phyloP scores from a whole-genome alignment of 78 protist genomes.

The Polysphondylium violaceum region DNA sequence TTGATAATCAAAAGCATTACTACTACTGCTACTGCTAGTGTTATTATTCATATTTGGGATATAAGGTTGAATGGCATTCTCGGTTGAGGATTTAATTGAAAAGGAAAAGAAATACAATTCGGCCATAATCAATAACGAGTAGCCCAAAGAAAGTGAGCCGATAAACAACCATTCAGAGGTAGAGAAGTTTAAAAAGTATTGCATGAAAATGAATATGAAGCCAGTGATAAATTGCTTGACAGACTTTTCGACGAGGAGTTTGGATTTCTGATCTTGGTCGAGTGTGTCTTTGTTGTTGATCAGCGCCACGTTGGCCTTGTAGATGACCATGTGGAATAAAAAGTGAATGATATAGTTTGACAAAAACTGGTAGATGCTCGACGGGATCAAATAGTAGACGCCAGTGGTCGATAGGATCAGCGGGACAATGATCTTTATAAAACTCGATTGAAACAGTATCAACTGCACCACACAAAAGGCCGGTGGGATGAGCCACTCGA shows the following conservation, averaged over 20 bases:
- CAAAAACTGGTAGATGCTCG: slow-evolving; percentile 32
- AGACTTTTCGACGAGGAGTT: slow-evolving; percentile 6
- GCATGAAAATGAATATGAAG: slow-evolving; percentile 27
- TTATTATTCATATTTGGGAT: background rate
- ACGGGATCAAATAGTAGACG: slow-evolving; percentile 55
- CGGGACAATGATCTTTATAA: slow-evolving; percentile 24
- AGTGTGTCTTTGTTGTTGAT: slow-evolving; percentile 29
- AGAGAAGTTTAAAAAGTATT: slow-evolving; percentile 51
- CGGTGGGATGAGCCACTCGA: slow-evolving; percentile 70
- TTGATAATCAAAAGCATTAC: too few species aligned
- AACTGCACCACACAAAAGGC: slow-evolving; percentile 21
- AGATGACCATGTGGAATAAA: slow-evolving; percentile 48
- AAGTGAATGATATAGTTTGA: slow-evolving; percentile 65
- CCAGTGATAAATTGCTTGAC: slow-evolving; percentile 52
- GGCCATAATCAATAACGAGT: slow-evolving; percentile 38
- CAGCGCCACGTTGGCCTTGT: slow-evolving; percentile 38
- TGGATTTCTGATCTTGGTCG: slow-evolving; percentile 31
- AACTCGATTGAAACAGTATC: slow-evolving; percentile 16
- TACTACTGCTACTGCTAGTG: background rate
- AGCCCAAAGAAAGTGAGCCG: slow-evolving; percentile 54
- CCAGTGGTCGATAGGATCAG: slow-evolving; percentile 13
- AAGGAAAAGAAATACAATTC: slow-evolving; percentile 74
- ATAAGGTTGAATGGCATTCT: slow-evolving; percentile 40
- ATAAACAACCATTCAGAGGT: slow-evolving; percentile 45
- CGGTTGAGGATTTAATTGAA: slow-evolving; percentile 42